Conservation (phyloP, 2,329 filamentous ascomycete genomes). For the Gremmenia infestans region DNA sequence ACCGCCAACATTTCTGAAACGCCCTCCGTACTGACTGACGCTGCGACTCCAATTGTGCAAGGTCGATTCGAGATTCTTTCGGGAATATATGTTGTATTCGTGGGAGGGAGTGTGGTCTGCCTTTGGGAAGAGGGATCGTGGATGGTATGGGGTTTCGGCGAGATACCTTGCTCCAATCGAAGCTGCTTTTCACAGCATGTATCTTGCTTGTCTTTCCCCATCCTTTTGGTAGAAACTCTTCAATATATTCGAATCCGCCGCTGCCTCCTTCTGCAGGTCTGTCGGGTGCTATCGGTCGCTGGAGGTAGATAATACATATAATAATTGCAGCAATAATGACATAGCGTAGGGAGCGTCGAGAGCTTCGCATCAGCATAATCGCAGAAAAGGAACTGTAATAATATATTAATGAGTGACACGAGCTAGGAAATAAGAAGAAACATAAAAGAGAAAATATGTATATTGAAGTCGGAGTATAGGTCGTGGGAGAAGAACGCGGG, state of each 20-base stretch:
- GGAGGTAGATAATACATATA: neutral
- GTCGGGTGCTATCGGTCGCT: neutral
- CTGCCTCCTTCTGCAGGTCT: neutral
- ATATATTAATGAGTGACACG: neutral
- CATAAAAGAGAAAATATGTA: neutral
- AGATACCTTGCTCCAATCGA: neutral
- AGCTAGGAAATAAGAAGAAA: neutral
- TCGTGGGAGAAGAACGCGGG: neutral
- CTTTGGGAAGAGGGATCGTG: conserved; percentile 5
- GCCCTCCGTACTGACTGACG: conserved; percentile 6
- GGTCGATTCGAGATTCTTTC: conserved; percentile 7
- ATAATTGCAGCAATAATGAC: neutral
- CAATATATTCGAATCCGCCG: neutral
- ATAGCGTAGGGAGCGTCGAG: neutral
- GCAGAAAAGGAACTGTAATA: neutral
- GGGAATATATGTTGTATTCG: conserved; percentile 21
- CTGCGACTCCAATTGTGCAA: conserved; percentile 9
- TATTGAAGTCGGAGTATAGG: neutral
- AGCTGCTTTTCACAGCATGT: neutral
- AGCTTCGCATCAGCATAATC: neutral
- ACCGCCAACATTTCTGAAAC: conserved; percentile 54
- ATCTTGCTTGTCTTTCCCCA: neutral
- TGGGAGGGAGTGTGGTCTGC: conserved; percentile 8
- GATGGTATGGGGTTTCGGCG: conserved; percentile 7
- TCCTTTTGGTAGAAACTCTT: neutral